phyloP scores from a whole-genome alignment of 2,329 filamentous ascomycete genomes.

The Cercospora zeae-maydis region DNA sequence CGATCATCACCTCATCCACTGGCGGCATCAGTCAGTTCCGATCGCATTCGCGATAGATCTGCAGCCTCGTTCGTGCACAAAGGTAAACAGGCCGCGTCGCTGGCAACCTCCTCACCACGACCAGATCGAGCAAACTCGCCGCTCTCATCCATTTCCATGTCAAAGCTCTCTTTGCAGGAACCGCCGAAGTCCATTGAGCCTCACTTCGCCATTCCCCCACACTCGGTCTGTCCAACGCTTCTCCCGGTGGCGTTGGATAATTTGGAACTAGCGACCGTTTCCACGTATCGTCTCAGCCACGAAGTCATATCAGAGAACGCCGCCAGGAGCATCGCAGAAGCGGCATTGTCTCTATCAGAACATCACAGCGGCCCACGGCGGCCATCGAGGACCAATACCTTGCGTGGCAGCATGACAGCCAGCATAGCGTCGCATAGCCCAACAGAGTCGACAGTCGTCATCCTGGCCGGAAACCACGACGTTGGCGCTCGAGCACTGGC shows the following conservation, averaged over 20 bases:
- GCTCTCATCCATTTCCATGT: constrained; percentile 27
- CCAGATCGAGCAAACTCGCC: constrained; percentile 34
- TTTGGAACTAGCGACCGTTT: constrained; percentile 84
- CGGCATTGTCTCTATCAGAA: constrained; percentile 54
- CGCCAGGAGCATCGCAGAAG: constrained; percentile 81
- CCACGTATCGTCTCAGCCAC: constrained; percentile 80
- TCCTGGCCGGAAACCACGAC: constrained; percentile 94
- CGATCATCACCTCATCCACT: constrained; percentile 27
- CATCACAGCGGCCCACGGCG: constrained; percentile 25
- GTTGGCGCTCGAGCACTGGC: constrained; percentile 80
- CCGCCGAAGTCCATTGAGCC: constrained; percentile 27
- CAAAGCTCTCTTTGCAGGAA: constrained; percentile 25
- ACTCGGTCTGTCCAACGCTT: constrained; percentile 55
- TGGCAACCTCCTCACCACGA: constrained; percentile 29
- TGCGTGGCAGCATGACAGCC: constrained; percentile 59
- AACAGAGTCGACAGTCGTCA: constrained; percentile 55
- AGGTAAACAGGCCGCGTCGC: constrained; percentile 22
- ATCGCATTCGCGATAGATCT: constrained; percentile 28
- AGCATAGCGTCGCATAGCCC: constrained; percentile 52
- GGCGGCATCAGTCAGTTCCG: constrained; percentile 32
- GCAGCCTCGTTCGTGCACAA: constrained; percentile 25
- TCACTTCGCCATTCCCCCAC: constrained; percentile 53
- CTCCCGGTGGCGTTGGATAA: constrained; percentile 82
- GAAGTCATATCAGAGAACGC: constrained; percentile 91
- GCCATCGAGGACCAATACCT: constrained; percentile 38